Percentiles rank a stretch among this genome's conserved stretches.
phyloP scores from a whole-genome alignment of 768 basidiomycete species.

The Leucocoprinus birnbaumii region DNA sequence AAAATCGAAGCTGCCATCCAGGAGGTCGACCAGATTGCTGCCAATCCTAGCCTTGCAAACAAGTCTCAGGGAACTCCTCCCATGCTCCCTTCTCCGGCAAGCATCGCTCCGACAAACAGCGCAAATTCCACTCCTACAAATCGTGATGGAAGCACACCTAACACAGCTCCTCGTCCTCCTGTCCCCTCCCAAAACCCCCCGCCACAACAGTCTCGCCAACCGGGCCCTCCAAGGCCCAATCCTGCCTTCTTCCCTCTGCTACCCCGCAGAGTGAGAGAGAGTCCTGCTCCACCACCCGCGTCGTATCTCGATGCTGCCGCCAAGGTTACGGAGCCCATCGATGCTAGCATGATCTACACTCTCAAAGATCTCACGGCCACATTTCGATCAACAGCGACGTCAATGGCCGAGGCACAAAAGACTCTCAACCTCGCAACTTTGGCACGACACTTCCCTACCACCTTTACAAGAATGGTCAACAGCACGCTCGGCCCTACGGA shows the following conservation, averaged over 20 bases:
- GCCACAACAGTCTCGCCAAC: conserved; percentile 24
- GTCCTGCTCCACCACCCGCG: conserved; percentile 35
- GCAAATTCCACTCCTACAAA: conserved; percentile 76
- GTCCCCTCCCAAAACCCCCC: conserved; percentile 28
- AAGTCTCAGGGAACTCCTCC: conserved; percentile 53
- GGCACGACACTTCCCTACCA: conserved; percentile 70
- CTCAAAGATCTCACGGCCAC: conserved; percentile 40
- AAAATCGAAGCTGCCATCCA: conserved; percentile 40
- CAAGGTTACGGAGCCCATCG: conserved; percentile 41
- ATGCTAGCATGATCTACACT: conserved; percentile 36
- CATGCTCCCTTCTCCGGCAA: conserved; percentile 80
- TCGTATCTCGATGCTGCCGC: conserved; percentile 42
- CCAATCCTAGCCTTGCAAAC: conserved; percentile 26
- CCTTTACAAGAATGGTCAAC: conserved; percentile 71
- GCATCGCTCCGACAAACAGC: conserved; percentile 63
- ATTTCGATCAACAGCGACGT: conserved; percentile 38
- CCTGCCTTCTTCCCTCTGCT: conserved; percentile 35
- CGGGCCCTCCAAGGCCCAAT: conserved; percentile 22
- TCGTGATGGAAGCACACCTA: conserved; percentile 55
- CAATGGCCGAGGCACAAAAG: conserved; percentile 48
- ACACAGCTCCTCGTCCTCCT: conserved; percentile 30
- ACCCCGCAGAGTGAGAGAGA: conserved; percentile 32
- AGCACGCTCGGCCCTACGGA: conserved; percentile 60
- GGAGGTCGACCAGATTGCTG: conserved; percentile 26
- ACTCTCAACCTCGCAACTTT: conserved; percentile 64